A percentile compares a stretch with the other conserved stretches of the same genome.
Evolutionary conservation across 108 stramenopile species (phyloP).

Genomic region (Poteriospumella lacustris): DNA sequence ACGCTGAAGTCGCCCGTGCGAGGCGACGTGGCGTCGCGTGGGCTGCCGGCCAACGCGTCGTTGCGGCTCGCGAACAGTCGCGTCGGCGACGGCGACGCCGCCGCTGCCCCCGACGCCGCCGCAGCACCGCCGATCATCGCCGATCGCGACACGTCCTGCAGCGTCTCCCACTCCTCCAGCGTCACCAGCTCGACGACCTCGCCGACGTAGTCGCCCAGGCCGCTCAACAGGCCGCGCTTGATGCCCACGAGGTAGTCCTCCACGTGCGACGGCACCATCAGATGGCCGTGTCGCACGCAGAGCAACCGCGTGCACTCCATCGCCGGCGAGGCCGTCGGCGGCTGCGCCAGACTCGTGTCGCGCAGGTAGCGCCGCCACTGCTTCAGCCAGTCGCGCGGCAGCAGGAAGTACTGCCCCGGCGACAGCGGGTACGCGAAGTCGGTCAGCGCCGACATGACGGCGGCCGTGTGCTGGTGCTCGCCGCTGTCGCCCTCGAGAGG

Average conservation of each 20-base stretch:
- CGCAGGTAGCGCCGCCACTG: background rate
- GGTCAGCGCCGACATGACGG: background rate
- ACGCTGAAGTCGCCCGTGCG: too few species aligned
- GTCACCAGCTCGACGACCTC: background rate
- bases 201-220: background rate
- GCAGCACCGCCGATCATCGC: too few species aligned
- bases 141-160: background rate
- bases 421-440: background rate
- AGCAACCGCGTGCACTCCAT: conserved; percentile 11
- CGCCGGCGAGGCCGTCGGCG: too few species aligned
- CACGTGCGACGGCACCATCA: background rate
- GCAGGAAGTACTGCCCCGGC: background rate
- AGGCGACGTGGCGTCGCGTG: too few species aligned
- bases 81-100: too few species aligned
- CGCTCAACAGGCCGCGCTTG: background rate
- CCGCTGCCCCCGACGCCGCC: too few species aligned
- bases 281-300: background rate
- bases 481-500: too few species aligned
- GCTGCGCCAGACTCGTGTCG: background rate
- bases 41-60: too few species aligned
- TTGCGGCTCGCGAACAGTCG: too few species aligned
- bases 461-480: background rate
- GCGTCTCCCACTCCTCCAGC: background rate
- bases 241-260: background rate
- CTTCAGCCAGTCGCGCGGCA: conserved; percentile 3